A percentile compares a stretch with the other conserved stretches of the same genome.
phyloP scores from a whole-genome alignment of 129 eudicot species.

The Centella asiatica region DNA sequence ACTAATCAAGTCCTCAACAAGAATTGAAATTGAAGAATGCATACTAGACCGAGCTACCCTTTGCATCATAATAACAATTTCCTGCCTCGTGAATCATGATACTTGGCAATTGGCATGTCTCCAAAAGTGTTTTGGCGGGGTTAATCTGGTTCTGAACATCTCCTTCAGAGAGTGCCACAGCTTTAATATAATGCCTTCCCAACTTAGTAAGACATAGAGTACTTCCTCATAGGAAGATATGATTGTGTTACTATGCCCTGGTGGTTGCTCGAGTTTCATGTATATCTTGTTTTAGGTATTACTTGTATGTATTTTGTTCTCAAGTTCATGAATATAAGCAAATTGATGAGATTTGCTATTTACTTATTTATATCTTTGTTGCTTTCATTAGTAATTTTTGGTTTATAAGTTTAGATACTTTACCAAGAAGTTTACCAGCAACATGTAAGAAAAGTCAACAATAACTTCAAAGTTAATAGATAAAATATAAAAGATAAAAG shows the following conservation, averaged over 20 bases:
- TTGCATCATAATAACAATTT: not conserved
- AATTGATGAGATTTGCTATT: not conserved
- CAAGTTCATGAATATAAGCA: not conserved
- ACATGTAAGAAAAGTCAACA: too few relatives aligned
- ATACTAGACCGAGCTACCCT: not conserved
- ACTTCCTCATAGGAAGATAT: not conserved
- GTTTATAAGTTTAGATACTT: too few relatives aligned
- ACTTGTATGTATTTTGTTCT: too few relatives aligned
- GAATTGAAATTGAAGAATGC: too few relatives aligned
- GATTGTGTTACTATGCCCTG: not conserved
- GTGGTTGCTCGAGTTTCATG: not conserved
- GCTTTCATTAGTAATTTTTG: too few relatives aligned
- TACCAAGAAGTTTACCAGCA: too few relatives aligned
- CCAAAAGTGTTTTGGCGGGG: not conserved
- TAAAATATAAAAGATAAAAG: too few relatives aligned
- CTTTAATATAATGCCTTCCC: not conserved
- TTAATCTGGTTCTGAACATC: not conserved
- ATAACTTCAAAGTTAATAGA: not conserved
- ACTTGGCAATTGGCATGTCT: not conserved
- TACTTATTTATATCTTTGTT: too few relatives aligned
- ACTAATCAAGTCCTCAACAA: not conserved
- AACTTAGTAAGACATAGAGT: too few relatives aligned
- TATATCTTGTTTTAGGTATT: not conserved
- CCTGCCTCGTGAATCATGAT: not conserved
- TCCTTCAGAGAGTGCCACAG: not conserved